phyloP scores from a whole-genome alignment of 2,329 filamentous ascomycete species.

The Fusarium xylarioides region DNA sequence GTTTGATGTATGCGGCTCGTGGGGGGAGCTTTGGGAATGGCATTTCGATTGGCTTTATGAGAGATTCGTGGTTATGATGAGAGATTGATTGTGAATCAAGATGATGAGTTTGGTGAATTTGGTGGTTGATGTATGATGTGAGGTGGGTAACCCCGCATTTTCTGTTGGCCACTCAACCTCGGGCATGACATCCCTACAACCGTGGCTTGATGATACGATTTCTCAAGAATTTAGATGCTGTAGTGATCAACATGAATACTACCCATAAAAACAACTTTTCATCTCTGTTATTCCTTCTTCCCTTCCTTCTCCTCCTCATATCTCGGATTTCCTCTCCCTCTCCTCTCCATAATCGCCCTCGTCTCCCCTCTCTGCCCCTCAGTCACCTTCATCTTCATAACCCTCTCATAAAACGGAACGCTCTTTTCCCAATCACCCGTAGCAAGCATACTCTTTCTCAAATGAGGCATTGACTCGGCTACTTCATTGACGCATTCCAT shows the following conservation, averaged over 20 bases:
- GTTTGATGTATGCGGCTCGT: conserved; percentile 26
- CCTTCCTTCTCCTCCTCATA: background rate
- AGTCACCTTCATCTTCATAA: conserved; percentile 46
- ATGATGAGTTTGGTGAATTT: background rate
- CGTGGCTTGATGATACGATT: background rate
- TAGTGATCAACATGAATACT: fast-evolving
- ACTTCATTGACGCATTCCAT: conserved; percentile 65
- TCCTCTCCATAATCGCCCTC: conserved; percentile 38
- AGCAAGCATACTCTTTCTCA: conserved; percentile 64
- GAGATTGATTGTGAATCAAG: fast-evolving
- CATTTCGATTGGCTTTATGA: background rate
- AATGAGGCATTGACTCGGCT: conserved; percentile 58
- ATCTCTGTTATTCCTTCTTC: background rate
- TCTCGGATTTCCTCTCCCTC: conserved; percentile 33
- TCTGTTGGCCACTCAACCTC: background rate
- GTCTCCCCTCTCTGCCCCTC: conserved; percentile 31
- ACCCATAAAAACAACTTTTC: fast-evolving
- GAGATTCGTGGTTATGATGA: background rate
- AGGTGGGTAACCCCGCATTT: background rate
- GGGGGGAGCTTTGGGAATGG: conserved; percentile 30
- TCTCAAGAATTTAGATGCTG: no score
- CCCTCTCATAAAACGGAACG: conserved; percentile 47
- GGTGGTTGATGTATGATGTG: background rate
- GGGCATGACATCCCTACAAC: background rate
- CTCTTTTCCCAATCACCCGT: conserved; percentile 48